Evolutionary conservation across 148 eudicot genomes (phyloP).

Genomic region (Tetragonia tetragonoides): DNA sequence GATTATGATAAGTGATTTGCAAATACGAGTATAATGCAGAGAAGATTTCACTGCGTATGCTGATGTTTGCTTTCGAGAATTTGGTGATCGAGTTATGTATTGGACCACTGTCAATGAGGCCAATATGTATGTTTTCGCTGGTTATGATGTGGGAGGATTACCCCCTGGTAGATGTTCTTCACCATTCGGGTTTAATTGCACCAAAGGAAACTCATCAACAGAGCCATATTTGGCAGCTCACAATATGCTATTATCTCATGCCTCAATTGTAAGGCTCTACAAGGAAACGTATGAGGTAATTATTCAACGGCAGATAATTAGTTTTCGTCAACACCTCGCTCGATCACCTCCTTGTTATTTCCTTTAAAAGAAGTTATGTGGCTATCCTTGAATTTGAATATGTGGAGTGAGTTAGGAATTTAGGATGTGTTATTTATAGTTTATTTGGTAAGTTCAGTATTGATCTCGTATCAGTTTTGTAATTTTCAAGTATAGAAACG

Average conservation of each 20-base stretch:
- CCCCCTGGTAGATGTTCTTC: slow-evolving; percentile 46
- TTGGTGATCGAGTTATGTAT: slow-evolving; percentile 44
- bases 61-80: slow-evolving; percentile 53
- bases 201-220: slow-evolving; percentile 37
- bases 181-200: slow-evolving; percentile 27
- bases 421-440: no score
- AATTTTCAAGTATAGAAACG: no score
- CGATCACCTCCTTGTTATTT: not conserved
- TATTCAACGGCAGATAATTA: not conserved
- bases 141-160: slow-evolving; percentile 31
- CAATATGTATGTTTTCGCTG: slow-evolving; percentile 32
- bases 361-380: no score
- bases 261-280: slow-evolving; percentile 42
- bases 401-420: no score
- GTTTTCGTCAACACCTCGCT: not conserved
- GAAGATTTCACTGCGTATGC: slow-evolving; percentile 25
- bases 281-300: slow-evolving; percentile 53
- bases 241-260: slow-evolving; percentile 54
- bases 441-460: no score
- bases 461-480: no score
- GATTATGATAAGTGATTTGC: no score
- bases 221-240: slow-evolving; percentile 57
- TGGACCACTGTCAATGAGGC: slow-evolving; percentile 57
- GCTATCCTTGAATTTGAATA: no score
- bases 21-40: no score